Evolutionary conservation across 202 grass and related monocot species (phyloP).

Genomic region (Cymbopogon flexuosus): DNA sequence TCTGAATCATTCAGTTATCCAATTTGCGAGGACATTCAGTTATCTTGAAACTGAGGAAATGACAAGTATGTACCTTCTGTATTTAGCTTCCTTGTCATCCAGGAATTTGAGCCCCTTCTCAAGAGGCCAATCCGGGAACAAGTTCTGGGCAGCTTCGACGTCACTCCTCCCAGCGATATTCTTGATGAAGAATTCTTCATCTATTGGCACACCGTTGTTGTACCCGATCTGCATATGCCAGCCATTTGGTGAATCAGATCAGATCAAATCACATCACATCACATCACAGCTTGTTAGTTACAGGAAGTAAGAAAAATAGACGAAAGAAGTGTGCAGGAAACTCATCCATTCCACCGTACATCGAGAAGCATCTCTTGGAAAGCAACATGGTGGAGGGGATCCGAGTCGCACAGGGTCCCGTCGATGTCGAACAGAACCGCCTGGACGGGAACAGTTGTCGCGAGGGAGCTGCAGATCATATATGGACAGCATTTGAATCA

Average conservation of each 20-base stretch:
- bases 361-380: conserved; percentile 78
- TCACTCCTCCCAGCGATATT: conserved; percentile 87
- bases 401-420: conserved; percentile 63
- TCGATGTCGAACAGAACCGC: conserved; percentile 86
- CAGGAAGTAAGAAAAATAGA: not conserved
- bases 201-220: conserved; percentile 78
- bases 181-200: conserved; percentile 80
- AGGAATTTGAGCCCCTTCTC: conserved; percentile 74
- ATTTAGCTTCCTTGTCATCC: conserved; percentile 70
- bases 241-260: not conserved
- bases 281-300: not conserved
- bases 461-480: conserved; percentile 39
- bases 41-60: not conserved
- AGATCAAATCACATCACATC: not conserved
- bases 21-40: not conserved
- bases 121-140: conserved; percentile 82
- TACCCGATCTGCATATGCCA: conserved; percentile 69
- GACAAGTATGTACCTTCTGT: conserved; percentile 41
- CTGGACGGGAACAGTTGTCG: conserved; percentile 33
- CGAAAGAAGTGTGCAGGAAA: not conserved
- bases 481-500: not conserved
- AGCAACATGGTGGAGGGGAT: conserved; percentile 72
- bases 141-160: conserved; percentile 57
- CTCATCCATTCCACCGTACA: conserved; percentile 11
- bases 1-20: not conserved